These are phyloP conservation scores for Stramenopiles sp. DNA, from an alignment of 352 stramenopile species.

Conservation along the genomic window DNA sequence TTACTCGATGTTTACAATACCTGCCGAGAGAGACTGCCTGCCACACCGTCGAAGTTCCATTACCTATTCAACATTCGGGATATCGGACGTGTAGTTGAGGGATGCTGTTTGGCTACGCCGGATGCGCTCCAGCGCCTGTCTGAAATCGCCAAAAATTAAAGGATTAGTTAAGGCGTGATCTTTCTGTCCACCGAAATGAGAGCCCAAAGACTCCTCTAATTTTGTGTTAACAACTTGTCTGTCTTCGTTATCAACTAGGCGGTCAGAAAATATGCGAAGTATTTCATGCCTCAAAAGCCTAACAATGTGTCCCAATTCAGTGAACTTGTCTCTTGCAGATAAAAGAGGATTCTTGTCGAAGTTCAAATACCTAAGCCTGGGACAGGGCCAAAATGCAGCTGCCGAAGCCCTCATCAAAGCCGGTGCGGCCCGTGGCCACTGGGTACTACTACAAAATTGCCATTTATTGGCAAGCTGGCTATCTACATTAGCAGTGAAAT, in stretches of 20 bases:
- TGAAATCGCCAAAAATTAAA: slow-evolving; percentile 77
- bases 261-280: slow-evolving; percentile 80
- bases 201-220: no score
- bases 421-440: slow-evolving; percentile 47
- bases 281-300: slow-evolving; percentile 75
- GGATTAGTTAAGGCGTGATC: slow-evolving; percentile 59
- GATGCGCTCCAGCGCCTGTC: slow-evolving; percentile 70
- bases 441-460: slow-evolving; percentile 81
- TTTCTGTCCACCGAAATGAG: slow-evolving; percentile 71
- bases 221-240: slow-evolving; percentile 83
- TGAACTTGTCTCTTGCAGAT: slow-evolving; percentile 73
- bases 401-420: slow-evolving; percentile 79
- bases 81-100: slow-evolving; percentile 73
- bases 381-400: slow-evolving; percentile 73
- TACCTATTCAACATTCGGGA: slow-evolving; percentile 92
- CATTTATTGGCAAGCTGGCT: slow-evolving; percentile 80
- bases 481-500: slow-evolving; percentile 67
- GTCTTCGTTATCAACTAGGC: slow-evolving; percentile 71
- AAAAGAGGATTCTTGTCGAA: slow-evolving; percentile 63
- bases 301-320: slow-evolving; percentile 69
- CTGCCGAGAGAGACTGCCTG: slow-evolving; percentile 63
- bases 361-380: slow-evolving; percentile 79
- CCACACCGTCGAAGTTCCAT: slow-evolving; percentile 80
- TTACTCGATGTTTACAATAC: slow-evolving; percentile 67
- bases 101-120: slow-evolving; percentile 77